A percentile compares a stretch with the other conserved stretches of the same genome.
Evolutionary conservation across 257 asterid genomes (phyloP).

Genomic region (Solanum lycopersicoides): DNA sequence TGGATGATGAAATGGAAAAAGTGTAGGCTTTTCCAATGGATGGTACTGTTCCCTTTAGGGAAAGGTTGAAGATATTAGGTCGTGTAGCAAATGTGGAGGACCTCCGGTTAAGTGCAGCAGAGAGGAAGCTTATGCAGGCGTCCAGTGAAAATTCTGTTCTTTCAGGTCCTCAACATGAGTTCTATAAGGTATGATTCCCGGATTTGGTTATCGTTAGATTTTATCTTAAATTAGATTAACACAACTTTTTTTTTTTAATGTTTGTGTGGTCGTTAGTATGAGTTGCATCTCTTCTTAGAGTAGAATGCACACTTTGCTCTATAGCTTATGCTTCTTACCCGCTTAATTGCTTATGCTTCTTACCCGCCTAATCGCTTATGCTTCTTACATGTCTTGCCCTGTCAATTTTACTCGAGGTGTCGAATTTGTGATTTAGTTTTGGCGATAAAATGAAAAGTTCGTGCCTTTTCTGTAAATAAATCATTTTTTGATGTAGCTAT

Average conservation of each 20-base stretch:
- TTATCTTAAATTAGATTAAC: background rate
- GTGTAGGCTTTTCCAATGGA: conserved; percentile 54
- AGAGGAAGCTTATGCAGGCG: background rate
- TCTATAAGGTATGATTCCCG: conserved; percentile 30
- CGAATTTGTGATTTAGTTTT: background rate
- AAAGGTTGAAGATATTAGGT: conserved; percentile 53
- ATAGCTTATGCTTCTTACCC: background rate
- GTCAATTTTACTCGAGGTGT: no score
- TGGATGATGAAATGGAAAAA: conserved; percentile 65
- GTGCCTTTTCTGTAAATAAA: background rate
- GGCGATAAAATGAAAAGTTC: background rate
- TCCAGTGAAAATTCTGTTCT: conserved; percentile 26
- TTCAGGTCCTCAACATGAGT: conserved; percentile 87
- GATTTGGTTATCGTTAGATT: background rate
- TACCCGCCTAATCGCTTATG: no score
- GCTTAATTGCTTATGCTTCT: no score
- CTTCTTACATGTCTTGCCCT: no score
- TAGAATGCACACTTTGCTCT: background rate
- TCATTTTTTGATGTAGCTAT: background rate
- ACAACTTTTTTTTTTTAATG: background rate
- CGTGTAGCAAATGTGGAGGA: conserved; percentile 25
- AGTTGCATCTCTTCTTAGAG: background rate
- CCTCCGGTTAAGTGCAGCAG: background rate
- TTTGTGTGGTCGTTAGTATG: background rate
- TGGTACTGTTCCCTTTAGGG: background rate